A percentile compares a stretch with the other conserved stretches of the same genome.
Evolutionary conservation across 2,329 filamentous ascomycete genomes (phyloP).

Genomic region (Fusarium praegraminearum): DNA sequence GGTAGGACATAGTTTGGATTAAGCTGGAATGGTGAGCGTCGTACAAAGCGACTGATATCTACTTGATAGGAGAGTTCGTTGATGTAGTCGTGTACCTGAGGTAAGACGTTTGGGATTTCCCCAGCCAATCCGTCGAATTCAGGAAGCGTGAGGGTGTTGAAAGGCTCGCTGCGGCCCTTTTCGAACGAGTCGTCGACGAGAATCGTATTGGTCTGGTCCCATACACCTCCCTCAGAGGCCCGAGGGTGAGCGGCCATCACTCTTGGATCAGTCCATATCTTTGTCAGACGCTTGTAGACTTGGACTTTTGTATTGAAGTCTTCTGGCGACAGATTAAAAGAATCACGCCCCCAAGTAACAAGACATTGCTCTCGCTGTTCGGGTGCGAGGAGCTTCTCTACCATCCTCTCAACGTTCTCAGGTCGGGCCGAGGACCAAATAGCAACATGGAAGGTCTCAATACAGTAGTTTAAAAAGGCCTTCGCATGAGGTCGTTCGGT

Average conservation of each 20-base stretch:
- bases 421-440: conserved; percentile 91
- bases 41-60: conserved; percentile 74
- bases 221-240: conserved; percentile 58
- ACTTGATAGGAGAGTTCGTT: conserved; percentile 65
- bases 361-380: conserved; percentile 68
- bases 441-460: conserved; percentile 81
- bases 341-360: conserved; percentile 82
- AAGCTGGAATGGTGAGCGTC: conserved; percentile 61
- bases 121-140: conserved; percentile 71
- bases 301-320: conserved; percentile 81
- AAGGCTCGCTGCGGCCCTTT: conserved; percentile 86
- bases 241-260: conserved; percentile 61
- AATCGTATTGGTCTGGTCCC: conserved; percentile 88
- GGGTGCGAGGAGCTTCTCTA: conserved; percentile 70
- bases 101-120: conserved; percentile 61
- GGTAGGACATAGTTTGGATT: conserved; percentile 46
- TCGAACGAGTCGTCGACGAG: conserved; percentile 86
- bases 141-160: conserved; percentile 83
- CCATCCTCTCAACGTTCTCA: conserved; percentile 77
- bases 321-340: conserved; percentile 71
- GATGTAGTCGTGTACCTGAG: conserved; percentile 71
- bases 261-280: conserved; percentile 72
- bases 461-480: conserved; percentile 78
- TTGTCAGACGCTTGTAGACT: conserved; percentile 87
- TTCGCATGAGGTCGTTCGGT: conserved; percentile 74